Percentiles rank a stretch among this genome's conserved stretches.
phyloP scores from a whole-genome alignment of 257 asterid genomes.

The Forsythia viridissima region DNA sequence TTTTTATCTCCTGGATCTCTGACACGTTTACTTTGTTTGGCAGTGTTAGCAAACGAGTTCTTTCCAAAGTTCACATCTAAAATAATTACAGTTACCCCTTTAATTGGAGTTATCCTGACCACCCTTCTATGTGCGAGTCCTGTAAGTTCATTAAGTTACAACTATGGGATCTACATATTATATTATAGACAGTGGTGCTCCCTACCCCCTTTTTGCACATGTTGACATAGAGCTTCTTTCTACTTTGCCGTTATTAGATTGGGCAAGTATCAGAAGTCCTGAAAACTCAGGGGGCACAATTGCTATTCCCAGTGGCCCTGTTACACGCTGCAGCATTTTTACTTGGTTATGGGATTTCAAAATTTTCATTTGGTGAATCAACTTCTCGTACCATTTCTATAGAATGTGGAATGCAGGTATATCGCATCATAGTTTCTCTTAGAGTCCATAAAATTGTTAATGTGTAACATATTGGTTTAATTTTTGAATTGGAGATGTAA shows the following conservation, averaged over 20 bases:
- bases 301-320: constrained; percentile 77
- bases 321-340: constrained; percentile 88
- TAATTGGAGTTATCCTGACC: constrained; percentile 86
- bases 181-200: not conserved
- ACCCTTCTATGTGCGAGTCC: constrained; percentile 99
- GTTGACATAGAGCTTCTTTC: not conserved
- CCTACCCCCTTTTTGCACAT: not conserved
- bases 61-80: constrained; percentile 93
- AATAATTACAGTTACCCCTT: constrained; percentile 72
- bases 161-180: not conserved
- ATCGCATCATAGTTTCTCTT: constrained; percentile 7
- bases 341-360: constrained; percentile 83
- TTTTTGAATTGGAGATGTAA: constrained; percentile 12
- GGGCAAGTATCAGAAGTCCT: constrained; percentile 95
- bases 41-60: constrained; percentile 83
- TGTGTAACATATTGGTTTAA: not conserved
- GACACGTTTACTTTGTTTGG: constrained; percentile 31
- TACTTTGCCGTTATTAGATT: constrained; percentile 49
- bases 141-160: constrained; percentile 50
- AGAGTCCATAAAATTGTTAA: not conserved
- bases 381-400: constrained; percentile 95
- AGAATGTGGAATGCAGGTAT: constrained; percentile 99
- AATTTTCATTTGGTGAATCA: constrained; percentile 87
- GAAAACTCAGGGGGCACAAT: constrained; percentile 86
- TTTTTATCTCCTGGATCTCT: constrained; percentile 17